Base-by-base conservation (phyloP, 352 stramenopile species). In the Aphanomyces euteiches region DNA sequence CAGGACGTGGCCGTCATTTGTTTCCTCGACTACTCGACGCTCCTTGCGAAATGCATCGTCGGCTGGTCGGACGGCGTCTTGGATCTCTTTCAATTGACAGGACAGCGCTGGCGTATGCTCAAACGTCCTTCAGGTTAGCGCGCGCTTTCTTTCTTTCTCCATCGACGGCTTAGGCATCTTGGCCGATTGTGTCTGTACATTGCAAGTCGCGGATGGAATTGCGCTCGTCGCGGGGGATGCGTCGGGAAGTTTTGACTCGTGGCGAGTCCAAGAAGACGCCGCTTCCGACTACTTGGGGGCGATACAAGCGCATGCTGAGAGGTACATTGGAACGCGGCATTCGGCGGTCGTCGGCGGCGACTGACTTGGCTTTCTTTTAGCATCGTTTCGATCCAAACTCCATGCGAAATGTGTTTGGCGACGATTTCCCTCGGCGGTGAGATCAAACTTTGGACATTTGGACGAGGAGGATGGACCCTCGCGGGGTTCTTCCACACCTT, bases 1-100 rank as follows among this genome's bases (percentile, higher is more conserved):
- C n/a, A n/a, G 12, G 19, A n/a, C n/a, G 34, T 63, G 17, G 45
- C 64, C 5, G 53, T 61, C 15, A 60, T 70, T n/a, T 61, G 43
- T 10, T 70, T 70, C 48, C 47, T 70, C 19, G 64, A 70, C 12
- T 70, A 70, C 47, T 63, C 64, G n/a, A 17, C 64, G 2, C 19
- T 61, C 17, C 47, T 70, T 4, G 64, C n/a, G 17, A 70, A 70
- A 34, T 60, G 45, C 54, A 50, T 70, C 34, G 64, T 70, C 4
- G 64, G 64, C 1, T 70, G 64, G 64, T 70, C 64, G 3, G 64
- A 70, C 54, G 64, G 64, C 5, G 64, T 50, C 3, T 28, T 70
- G n/a, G 64, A 70, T 34, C 40, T 70, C n/a, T 70, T 70, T 48
- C 19, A 47, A 10, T 10, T 70, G 47, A 61, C 47, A 6, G 64